Evolutionary conservation across 2,329 filamentous ascomycete genomes (phyloP).

Genomic region (Colletotrichum orchidophilum): DNA sequence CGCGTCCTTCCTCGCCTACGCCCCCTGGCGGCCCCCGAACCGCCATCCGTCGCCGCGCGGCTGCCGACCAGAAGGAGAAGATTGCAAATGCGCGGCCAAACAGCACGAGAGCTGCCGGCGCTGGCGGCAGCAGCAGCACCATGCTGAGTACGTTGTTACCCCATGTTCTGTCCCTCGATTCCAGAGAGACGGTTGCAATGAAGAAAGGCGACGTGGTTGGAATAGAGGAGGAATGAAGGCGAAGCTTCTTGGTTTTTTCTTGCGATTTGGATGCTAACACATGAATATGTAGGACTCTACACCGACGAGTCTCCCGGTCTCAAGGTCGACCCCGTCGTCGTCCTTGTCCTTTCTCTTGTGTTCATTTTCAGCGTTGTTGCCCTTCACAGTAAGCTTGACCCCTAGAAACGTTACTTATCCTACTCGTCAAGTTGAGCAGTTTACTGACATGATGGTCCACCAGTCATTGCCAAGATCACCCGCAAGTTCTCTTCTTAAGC

Average conservation of each 20-base stretch:
- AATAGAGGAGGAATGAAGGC: background rate
- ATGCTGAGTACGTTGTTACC: conserved; percentile 83
- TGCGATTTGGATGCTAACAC: conserved; percentile 38
- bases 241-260: background rate
- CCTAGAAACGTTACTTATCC: background rate
- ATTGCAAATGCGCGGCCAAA: conserved; percentile 91
- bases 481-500: conserved; percentile 80
- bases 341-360: conserved; percentile 93
- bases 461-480: conserved; percentile 95
- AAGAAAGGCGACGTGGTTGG: background rate
- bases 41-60: conserved; percentile 92
- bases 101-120: conserved; percentile 92
- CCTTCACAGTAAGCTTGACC: conserved; percentile 82
- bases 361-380: conserved; percentile 99
- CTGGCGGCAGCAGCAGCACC: conserved; percentile 94
- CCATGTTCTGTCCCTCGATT: background rate
- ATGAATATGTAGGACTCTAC: conserved; percentile 76
- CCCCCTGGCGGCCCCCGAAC: conserved; percentile 94
- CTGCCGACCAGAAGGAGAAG: conserved; percentile 97
- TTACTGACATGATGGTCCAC: conserved; percentile 15
- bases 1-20: conserved; percentile 85
- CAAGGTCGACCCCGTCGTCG: conserved; percentile 97
- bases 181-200: background rate
- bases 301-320: conserved; percentile 97
- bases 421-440: background rate